A percentile compares a stretch with the other conserved stretches of the same genome.
Evolutionary conservation across 257 asterid species (phyloP).

Genomic region (Ligustrum vulgare): DNA sequence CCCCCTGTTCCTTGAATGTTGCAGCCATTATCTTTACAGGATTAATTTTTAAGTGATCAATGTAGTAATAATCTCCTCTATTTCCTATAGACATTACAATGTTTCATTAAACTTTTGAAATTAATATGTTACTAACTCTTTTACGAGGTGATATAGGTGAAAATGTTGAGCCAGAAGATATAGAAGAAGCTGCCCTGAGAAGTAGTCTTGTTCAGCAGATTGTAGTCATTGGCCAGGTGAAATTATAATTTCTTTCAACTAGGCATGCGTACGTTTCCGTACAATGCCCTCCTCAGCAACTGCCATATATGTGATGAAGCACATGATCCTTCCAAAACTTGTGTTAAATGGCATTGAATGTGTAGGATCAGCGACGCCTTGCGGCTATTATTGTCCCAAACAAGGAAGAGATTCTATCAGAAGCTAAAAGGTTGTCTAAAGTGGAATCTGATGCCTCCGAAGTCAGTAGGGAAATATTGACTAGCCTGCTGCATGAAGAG

Average conservation of each 20-base stretch:
- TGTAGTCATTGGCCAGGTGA: slow-evolving; percentile 88
- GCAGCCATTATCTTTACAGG: not conserved
- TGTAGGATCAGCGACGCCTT: slow-evolving; percentile 87
- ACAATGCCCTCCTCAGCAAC: not conserved
- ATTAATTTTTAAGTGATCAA: not conserved
- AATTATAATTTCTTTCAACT: slow-evolving; percentile 11
- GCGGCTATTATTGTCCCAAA: slow-evolving; percentile 86
- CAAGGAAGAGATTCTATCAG: slow-evolving; percentile 67
- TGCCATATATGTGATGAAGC: not conserved
- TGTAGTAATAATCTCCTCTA: not conserved
- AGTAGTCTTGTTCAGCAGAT: slow-evolving; percentile 84
- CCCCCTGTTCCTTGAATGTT: not conserved
- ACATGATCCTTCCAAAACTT: slow-evolving; percentile 1
- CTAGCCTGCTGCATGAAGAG: slow-evolving; percentile 58
- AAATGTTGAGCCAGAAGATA: slow-evolving; percentile 89
- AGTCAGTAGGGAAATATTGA: slow-evolving; percentile 55
- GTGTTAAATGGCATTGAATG: slow-evolving; percentile 13
- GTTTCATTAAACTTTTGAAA: not conserved
- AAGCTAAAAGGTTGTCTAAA: slow-evolving; percentile 59
- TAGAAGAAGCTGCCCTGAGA: slow-evolving; percentile 89
- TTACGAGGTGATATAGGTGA: slow-evolving; percentile 53
- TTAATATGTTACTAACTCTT: not conserved
- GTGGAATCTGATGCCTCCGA: slow-evolving; percentile 57
- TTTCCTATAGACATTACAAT: not conserved
- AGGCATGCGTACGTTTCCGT: not conserved